phyloP scores from a whole-genome alignment of 768 basidiomycete genomes.

The Agrocybe chaxingu region DNA sequence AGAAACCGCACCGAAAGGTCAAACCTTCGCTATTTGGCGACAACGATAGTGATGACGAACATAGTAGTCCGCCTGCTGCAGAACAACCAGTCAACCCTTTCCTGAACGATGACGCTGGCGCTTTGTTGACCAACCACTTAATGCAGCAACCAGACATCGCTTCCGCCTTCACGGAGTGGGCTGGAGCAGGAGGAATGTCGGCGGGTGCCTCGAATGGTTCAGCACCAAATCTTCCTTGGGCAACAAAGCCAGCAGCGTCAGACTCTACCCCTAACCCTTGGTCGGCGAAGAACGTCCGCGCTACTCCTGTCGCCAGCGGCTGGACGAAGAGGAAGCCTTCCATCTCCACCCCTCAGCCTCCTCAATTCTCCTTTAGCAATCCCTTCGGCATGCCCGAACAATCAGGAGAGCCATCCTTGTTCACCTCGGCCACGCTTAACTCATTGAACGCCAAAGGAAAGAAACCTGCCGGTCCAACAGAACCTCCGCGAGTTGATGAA shows the following conservation, averaged over 20 bases:
- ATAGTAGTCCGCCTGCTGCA: too few species aligned
- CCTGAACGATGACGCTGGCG: not conserved
- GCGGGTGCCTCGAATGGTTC: constrained; percentile 2
- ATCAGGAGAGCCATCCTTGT: not conserved
- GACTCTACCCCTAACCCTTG: too few species aligned
- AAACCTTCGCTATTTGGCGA: not conserved
- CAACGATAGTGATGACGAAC: too few species aligned
- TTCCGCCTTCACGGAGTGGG: constrained; percentile 12
- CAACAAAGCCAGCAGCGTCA: constrained; percentile 1
- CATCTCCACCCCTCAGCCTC: constrained; percentile 7
- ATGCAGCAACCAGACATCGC: constrained; percentile 2
- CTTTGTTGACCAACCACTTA: not conserved
- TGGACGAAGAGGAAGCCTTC: constrained; percentile 21
- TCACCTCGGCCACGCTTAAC: not conserved
- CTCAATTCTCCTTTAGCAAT: not conserved
- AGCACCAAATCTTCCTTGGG: constrained; percentile 3
- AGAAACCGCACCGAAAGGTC: not conserved
- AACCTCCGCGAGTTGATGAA: not conserved
- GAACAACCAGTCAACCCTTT: too few species aligned
- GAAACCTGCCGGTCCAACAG: not conserved
- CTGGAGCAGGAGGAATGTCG: not conserved
- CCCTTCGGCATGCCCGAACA: not conserved
- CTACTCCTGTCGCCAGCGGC: constrained; percentile 20
- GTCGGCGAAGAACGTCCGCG: constrained; percentile 9
- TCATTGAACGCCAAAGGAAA: not conserved